Conservation (phyloP, 495 filamentous ascomycete species). For the Tuber umbilicatum region DNA sequence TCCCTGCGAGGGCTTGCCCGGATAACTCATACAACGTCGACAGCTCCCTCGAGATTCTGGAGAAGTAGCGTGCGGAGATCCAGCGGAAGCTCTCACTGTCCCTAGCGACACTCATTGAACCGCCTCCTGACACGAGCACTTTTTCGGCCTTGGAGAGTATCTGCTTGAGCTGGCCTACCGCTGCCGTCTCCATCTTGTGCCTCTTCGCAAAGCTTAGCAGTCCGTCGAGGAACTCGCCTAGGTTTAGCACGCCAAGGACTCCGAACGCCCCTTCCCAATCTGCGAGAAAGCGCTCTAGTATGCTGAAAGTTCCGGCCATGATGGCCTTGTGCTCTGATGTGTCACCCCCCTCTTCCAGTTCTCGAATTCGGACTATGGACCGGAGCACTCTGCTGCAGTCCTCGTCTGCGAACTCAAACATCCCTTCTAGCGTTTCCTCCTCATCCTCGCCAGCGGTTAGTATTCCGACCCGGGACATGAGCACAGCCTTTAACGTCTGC, state of each 20-base stretch:
- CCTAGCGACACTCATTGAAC: not conserved
- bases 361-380: not conserved
- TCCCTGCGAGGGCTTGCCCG: not conserved
- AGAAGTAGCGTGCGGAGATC: not conserved
- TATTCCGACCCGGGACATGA: not conserved
- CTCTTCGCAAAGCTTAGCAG: not conserved
- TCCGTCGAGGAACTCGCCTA: not conserved
- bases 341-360: not conserved
- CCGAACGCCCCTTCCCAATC: slow-evolving; percentile 4
- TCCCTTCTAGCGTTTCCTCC: not conserved
- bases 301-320: slow-evolving; percentile 3
- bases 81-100: not conserved
- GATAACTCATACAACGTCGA: not conserved
- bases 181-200: not conserved
- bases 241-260: not conserved
- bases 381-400: not conserved
- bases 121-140: not conserved
- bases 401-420: not conserved
- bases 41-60: not conserved
- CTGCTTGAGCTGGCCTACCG: not conserved
- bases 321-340: not conserved
- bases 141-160: slow-evolving; percentile 1
- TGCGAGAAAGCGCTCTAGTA: not conserved
- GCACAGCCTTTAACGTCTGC: not conserved
- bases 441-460: not conserved